These are phyloP conservation scores for Backusella tuberculispora DNA, from an alignment of 192 early-diverging fungal genomes.

Conservation along the genomic window DNA sequence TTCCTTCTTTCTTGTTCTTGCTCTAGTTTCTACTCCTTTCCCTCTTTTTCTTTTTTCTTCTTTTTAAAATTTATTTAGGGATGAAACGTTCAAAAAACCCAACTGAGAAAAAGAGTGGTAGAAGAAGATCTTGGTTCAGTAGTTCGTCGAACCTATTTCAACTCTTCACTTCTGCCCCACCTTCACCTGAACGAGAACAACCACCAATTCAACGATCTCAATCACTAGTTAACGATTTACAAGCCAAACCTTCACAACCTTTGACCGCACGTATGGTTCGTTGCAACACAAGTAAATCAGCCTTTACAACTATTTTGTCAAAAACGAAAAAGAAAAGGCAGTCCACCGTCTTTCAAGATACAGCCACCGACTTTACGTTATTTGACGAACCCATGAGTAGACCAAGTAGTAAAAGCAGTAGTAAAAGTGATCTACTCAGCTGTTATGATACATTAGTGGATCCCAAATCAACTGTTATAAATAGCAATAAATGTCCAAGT, in stretches of 20 bases:
- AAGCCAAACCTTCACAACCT: not conserved
- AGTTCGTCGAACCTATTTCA: conserved; percentile 6
- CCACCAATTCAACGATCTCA: conserved; percentile 6
- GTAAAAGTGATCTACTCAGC: not conserved
- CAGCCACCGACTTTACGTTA: not conserved
- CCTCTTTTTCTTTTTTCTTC: conserved; percentile 7
- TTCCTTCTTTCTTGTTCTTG: not conserved
- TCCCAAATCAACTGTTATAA: not conserved
- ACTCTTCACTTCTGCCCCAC: conserved; percentile 17
- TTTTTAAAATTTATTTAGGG: not conserved
- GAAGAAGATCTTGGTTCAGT: conserved; percentile 26
- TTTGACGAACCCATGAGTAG: not conserved
- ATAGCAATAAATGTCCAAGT: not conserved
- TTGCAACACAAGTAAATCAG: conserved; percentile 3
- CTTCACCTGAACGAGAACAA: conserved; percentile 11
- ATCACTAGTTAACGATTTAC: not conserved
- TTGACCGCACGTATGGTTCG: not conserved
- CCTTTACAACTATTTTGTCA: conserved; percentile 14
- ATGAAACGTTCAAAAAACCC: conserved; percentile 11
- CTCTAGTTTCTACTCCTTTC: not conserved
- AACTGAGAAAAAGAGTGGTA: not conserved
- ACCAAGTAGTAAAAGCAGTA: not conserved
- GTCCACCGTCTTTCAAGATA: not conserved
- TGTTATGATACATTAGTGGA: not conserved
- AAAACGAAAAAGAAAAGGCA: conserved; percentile 20